Evolutionary conservation across 1,284 basidiomycete genomes (phyloP), one percentile per base, ranked within the genome.

Genomic region (Fomitopsis betulina): DNA sequence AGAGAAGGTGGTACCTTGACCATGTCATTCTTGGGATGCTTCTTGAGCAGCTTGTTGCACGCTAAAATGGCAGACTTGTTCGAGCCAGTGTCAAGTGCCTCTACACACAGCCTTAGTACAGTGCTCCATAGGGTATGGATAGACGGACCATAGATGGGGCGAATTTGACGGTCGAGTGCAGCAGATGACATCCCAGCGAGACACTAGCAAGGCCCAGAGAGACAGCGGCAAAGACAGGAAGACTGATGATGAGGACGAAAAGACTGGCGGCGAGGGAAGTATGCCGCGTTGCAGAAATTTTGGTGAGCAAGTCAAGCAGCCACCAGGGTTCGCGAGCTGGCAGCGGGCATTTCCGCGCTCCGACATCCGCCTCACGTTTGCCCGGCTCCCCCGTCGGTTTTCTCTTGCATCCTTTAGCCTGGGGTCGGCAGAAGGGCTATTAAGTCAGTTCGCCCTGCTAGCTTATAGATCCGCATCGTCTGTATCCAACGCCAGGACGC

Each of bases 41-140:
- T 91, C 72, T 93, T 94, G 63, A 94, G 79, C 27, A 92, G 70
- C 72, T 93, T 93, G 72, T 91, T 92, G 75, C 89, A 91, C n/a
- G 84, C 78, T 47, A 90, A 82, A 55, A 94, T 80, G 21, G 91
- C 91, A 35, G 87, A 85, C 75, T 93, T 93, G 75, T 87, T 87
- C n/a, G 90, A 91, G 54, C 85, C 84, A 43, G 84, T 87, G 75
- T 94, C 92, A 62, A 94, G 77, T 42, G 91, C 86, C 79, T 93
- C 92, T 94, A 56, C n/a, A 53, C 40, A 45, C 62, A 58, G 39
- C 45, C 54, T 50, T 25, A 55, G 39, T 50, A 49, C 33, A 27
- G 43, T 39, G 23, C 33, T 8, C 27, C n/a, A 5, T 17, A 33
- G 21, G 21, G 21, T 32, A 19, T 17, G 32, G 19, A 37, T 13